phyloP scores from a whole-genome alignment of 768 basidiomycete species.

The Fistulinella prunicolor region DNA sequence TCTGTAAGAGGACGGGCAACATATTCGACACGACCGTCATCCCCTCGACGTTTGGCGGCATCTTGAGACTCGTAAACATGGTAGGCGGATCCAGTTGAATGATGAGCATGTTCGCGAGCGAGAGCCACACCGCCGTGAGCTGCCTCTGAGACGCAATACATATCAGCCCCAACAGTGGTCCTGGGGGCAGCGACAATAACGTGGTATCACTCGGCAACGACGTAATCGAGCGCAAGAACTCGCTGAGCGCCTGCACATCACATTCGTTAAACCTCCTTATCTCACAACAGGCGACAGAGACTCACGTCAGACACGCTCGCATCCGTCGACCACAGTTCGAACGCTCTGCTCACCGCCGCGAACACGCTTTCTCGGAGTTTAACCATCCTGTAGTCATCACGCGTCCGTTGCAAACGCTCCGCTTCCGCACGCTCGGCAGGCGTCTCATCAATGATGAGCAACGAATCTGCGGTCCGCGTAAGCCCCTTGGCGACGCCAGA shows the following conservation, averaged over 20 bases:
- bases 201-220: constrained; percentile 75
- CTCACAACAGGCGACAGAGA: constrained; percentile 11
- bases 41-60: constrained; percentile 53
- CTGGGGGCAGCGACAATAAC: constrained; percentile 75
- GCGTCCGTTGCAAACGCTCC: constrained; percentile 54
- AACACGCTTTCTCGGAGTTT: constrained; percentile 68
- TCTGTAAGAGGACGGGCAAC: constrained; percentile 57
- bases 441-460: constrained; percentile 57
- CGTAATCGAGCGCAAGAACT: constrained; percentile 84
- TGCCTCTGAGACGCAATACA: constrained; percentile 70
- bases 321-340: constrained; percentile 80
- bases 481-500: constrained; percentile 87
- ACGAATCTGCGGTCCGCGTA: constrained; percentile 69
- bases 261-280: constrained; percentile 4
- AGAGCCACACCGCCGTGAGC: constrained; percentile 81
- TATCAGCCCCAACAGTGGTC: constrained; percentile 76
- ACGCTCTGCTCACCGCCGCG: constrained; percentile 51
- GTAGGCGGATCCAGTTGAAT: constrained; percentile 78
- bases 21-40: constrained; percentile 52
- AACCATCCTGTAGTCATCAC: constrained; percentile 61
- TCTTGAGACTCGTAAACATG: constrained; percentile 44
- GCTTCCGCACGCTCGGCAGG: constrained; percentile 49
- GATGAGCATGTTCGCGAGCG: constrained; percentile 75
- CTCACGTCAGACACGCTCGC: constrained; percentile 73
- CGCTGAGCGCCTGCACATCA: constrained; percentile 62